A percentile compares a stretch with the other conserved stretches of the same genome.
Evolutionary conservation across 139 green algal species (phyloP).

Genomic region (Coelastrella sp.): DNA sequence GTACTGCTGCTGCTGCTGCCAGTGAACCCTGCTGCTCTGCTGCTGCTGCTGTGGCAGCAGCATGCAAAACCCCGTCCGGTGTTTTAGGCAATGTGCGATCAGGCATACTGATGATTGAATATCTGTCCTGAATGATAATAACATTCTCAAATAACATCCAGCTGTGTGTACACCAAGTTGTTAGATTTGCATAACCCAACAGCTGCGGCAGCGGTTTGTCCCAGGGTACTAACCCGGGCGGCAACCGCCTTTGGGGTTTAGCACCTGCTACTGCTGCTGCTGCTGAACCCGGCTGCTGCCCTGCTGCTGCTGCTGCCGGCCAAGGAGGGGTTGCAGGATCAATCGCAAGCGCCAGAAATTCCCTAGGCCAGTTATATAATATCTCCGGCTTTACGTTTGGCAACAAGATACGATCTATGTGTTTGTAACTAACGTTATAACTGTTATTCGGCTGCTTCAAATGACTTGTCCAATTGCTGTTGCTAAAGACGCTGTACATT

Average conservation of each 20-base stretch:
- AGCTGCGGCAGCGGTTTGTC: constrained; percentile 24
- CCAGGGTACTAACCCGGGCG: neutral
- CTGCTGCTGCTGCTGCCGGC: constrained; percentile 6
- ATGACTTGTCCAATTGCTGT: neutral
- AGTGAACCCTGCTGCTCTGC: neutral
- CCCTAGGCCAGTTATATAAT: constrained; percentile 73
- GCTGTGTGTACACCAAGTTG: neutral
- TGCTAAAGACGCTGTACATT: constrained; percentile 48
- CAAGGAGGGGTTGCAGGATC: neutral
- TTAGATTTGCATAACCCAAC: neutral
- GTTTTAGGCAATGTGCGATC: neutral
- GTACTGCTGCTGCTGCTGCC: constrained; percentile 14
- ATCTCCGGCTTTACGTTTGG: constrained; percentile 58
- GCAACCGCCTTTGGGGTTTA: neutral
- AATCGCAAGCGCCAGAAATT: constrained; percentile 70
- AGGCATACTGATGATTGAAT: neutral
- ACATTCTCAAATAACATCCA: constrained; percentile 85
- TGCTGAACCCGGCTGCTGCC: neutral
- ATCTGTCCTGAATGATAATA: constrained; percentile 58
- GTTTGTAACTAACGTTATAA: neutral
- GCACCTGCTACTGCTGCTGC: constrained; percentile 3
- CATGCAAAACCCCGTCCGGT: neutral
- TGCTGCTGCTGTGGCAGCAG: constrained; percentile 22
- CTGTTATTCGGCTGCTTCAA: neutral
- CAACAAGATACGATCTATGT: constrained; percentile 61